Evolutionary conservation across 176 grass and related monocot genomes (phyloP).

Genomic region (Triticum turgidum): DNA sequence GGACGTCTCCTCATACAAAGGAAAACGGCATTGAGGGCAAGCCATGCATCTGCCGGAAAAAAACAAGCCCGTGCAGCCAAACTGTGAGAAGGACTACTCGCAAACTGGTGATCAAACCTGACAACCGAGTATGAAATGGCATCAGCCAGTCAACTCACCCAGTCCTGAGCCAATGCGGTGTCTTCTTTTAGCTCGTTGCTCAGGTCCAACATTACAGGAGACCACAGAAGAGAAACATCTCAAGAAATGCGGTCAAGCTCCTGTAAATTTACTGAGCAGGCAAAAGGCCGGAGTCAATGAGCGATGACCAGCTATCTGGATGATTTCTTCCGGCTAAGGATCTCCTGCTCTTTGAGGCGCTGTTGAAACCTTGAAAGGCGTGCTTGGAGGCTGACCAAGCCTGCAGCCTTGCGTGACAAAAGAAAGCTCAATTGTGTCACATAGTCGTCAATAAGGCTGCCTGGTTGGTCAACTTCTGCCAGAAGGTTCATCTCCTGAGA

Average conservation of each 20-base stretch:
- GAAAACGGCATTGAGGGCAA: slow-evolving; percentile 30
- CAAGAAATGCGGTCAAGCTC: neutral
- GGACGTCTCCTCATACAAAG: slow-evolving; percentile 28
- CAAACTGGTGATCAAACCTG: slow-evolving; percentile 39
- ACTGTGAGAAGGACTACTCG: slow-evolving; percentile 22
- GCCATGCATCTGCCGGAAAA: slow-evolving; percentile 43
- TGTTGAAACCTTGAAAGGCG: slow-evolving; percentile 87
- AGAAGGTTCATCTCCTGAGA: slow-evolving; percentile 98
- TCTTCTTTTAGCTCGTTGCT: slow-evolving; percentile 24
- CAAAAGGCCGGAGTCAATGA: neutral
- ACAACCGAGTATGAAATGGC: slow-evolving; percentile 23
- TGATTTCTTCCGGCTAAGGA: slow-evolving; percentile 87
- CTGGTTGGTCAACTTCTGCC: slow-evolving; percentile 96
- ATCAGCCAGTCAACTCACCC: neutral
- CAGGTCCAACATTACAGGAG: slow-evolving; percentile 6
- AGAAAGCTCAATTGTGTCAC: slow-evolving; percentile 93
- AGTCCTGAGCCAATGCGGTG: neutral
- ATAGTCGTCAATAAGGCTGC: slow-evolving; percentile 91
- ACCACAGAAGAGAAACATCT: neutral
- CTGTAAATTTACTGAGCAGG: neutral
- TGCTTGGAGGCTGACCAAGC: slow-evolving; percentile 93
- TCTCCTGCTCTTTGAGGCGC: slow-evolving; percentile 93
- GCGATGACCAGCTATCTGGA: slow-evolving; percentile 32
- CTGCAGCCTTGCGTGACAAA: slow-evolving; percentile 85
- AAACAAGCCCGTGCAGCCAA: slow-evolving; percentile 40